Conservation (phyloP, 768 basidiomycete species). For the Phlebiopsis flavidoalba region DNA sequence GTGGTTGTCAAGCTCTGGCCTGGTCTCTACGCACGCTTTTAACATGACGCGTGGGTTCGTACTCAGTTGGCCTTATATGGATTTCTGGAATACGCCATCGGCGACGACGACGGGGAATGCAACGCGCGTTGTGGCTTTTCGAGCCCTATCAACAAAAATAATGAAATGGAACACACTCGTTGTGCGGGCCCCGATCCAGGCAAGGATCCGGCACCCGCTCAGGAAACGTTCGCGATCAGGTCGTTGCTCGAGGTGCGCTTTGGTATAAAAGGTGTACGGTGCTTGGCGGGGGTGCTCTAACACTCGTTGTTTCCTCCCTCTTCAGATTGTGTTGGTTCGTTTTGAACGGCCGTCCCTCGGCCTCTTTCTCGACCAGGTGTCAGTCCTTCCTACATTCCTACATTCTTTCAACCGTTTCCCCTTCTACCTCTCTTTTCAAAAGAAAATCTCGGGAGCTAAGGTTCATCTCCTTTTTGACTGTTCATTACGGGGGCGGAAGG, state of each 20-base stretch:
- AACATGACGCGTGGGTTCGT: background rate
- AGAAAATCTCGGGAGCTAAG: background rate
- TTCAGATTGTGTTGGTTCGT: constrained; percentile 32
- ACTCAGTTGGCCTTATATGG: constrained; percentile 8
- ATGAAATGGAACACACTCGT: background rate
- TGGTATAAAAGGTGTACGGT: constrained; percentile 7
- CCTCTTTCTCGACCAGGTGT: constrained; percentile 44
- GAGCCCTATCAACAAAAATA: background rate
- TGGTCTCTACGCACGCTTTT: constrained; percentile 9
- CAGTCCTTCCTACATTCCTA: constrained; percentile 14
- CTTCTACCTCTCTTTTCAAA: constrained; percentile 13
- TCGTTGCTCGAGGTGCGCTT: background rate
- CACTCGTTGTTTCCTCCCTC: constrained; percentile 11
- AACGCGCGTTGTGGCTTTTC: background rate
- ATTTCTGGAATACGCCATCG: constrained; percentile 10
- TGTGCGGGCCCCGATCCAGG: background rate
- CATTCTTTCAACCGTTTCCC: constrained; percentile 20
- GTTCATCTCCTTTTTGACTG: background rate
- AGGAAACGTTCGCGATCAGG: background rate
- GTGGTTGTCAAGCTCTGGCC: background rate
- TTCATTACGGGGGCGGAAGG: too few relatives aligned
- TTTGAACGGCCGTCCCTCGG: constrained; percentile 38
- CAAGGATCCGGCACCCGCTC: background rate
- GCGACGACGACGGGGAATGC: constrained; percentile 11
- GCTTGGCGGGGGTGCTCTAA: background rate